Evolutionary conservation across 176 grass and related monocot species (phyloP).

Genomic region (Bolboschoenus planiculmis): DNA sequence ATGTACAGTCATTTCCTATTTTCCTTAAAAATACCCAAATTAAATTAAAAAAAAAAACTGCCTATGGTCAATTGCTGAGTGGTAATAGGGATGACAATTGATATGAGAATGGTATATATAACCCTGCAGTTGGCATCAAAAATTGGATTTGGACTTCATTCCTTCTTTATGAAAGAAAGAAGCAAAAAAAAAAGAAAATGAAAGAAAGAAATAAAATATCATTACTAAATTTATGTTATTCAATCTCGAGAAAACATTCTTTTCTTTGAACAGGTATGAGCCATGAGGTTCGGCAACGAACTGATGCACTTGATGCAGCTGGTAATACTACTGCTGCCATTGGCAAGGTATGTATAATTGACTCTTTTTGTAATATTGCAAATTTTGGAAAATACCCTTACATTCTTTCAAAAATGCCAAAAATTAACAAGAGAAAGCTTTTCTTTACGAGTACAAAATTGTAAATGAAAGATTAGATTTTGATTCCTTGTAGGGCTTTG

Average conservation of each 20-base stretch:
- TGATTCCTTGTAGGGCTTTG: slow-evolving; percentile 40
- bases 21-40: background rate
- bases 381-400: background rate
- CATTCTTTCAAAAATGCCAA: background rate
- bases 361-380: too few species aligned
- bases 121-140: too few species aligned
- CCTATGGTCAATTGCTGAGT: too few species aligned
- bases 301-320: slow-evolving; percentile 79
- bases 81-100: too few species aligned
- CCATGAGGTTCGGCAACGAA: slow-evolving; percentile 19
- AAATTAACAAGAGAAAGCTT: background rate
- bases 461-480: background rate
- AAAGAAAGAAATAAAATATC: background rate
- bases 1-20: background rate
- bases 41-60: too few species aligned
- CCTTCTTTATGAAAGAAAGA: too few species aligned
- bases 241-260: background rate
- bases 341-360: slow-evolving; percentile 58
- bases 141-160: too few species aligned
- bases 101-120: too few species aligned
- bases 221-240: background rate
- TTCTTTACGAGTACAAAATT: background rate
- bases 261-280: slow-evolving; percentile 28
- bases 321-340: slow-evolving; percentile 81
- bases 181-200: background rate